phyloP scores from a whole-genome alignment of 2,329 filamentous ascomycete genomes.

The Ceratocystis smalleyi region DNA sequence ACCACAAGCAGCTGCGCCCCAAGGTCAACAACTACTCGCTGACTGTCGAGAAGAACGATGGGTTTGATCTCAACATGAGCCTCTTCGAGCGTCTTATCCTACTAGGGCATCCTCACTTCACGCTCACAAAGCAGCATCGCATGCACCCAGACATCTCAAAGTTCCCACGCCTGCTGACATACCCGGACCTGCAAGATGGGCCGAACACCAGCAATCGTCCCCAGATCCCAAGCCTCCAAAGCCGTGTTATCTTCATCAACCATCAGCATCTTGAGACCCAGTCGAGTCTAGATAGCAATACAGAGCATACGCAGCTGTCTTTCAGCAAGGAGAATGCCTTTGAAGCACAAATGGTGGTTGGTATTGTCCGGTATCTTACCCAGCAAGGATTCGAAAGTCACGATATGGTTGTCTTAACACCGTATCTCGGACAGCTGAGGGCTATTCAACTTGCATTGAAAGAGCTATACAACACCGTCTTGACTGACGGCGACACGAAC shows the following conservation, averaged over 20 bases:
- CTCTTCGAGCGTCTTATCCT: conserved; percentile 53
- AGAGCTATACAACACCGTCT: conserved; percentile 43
- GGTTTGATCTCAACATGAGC: conserved; percentile 38
- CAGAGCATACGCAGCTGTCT: conserved; percentile 20
- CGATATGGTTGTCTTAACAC: conserved; percentile 52
- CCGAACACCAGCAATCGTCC: conserved; percentile 32
- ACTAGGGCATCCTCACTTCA: conserved; percentile 36
- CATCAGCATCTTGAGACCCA: conserved; percentile 28
- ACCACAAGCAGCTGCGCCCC: conserved; percentile 57
- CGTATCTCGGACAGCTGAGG: conserved; percentile 54
- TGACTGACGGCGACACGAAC: conserved; percentile 53
- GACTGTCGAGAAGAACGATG: conserved; percentile 33
- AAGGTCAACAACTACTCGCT: conserved; percentile 47
- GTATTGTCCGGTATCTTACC: conserved; percentile 47
- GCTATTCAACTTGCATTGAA: conserved; percentile 39
- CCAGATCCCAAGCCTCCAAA: conserved; percentile 38
- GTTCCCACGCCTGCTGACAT: conserved; percentile 42
- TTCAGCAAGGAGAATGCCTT: conserved; percentile 40
- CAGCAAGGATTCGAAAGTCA: conserved; percentile 56
- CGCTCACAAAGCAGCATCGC: conserved; percentile 47
- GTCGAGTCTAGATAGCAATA: conserved; percentile 26
- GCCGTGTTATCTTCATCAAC: conserved; percentile 50
- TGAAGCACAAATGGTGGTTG: conserved; percentile 51
- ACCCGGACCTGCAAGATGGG: conserved; percentile 44
- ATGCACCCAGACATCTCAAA: conserved; percentile 53